Evolutionary conservation across 805 yeast species (phyloP).

Genomic region (Starmerella stigmatis): DNA sequence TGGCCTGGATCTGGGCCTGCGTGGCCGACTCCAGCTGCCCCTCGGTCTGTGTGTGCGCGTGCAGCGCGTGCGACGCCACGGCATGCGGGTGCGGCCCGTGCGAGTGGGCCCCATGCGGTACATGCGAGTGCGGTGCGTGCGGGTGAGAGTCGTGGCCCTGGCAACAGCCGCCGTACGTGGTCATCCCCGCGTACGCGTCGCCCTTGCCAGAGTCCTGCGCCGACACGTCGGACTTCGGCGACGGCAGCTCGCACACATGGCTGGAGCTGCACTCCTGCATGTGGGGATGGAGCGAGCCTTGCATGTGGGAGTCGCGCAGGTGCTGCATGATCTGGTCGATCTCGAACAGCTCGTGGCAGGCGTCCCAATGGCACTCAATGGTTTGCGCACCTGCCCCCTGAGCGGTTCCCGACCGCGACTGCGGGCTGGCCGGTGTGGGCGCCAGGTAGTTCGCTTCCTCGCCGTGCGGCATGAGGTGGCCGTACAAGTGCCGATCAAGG

Average conservation of each 20-base stretch:
- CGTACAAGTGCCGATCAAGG: constrained; percentile 26
- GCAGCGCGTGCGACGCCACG: no score
- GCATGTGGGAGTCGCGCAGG: constrained; percentile 21
- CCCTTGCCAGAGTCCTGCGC: not conserved
- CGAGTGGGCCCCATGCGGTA: no score
- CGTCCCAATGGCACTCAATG: constrained; percentile 34
- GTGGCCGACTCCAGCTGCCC: no score
- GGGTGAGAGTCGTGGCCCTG: no score
- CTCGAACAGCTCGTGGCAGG: constrained; percentile 30
- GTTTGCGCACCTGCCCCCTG: no score
- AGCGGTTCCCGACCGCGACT: constrained; percentile 3
- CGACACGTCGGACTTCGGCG: constrained; percentile 2
- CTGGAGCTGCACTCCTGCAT: constrained; percentile 11
- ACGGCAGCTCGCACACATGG: not conserved
- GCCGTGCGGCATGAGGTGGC: constrained; percentile 16
- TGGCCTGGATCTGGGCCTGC: no score
- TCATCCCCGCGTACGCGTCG: not conserved
- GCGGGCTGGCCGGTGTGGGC: constrained; percentile 6
- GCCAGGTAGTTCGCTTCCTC: not conserved
- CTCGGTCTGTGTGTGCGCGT: no score
- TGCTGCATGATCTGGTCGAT: constrained; percentile 26
- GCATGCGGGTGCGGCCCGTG: no score
- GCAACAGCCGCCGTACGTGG: no score
- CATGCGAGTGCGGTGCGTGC: no score
- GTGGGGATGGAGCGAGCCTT: constrained; percentile 27